phyloP scores from a whole-genome alignment of 352 stramenopile genomes.

The Phytophthora pistaciae region DNA sequence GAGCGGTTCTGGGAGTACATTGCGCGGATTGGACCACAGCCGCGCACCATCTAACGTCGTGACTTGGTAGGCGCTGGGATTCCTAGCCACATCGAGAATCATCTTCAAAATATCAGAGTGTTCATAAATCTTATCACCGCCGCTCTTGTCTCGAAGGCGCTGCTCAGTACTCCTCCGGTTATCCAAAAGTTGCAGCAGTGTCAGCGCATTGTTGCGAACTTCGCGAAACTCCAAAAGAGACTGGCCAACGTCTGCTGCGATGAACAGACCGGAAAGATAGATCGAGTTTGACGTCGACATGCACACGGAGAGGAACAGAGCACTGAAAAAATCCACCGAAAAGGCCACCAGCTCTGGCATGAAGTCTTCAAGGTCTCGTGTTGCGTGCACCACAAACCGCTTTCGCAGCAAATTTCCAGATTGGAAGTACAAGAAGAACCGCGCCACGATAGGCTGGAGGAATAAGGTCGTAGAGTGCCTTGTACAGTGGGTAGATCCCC shows the following conservation, averaged over 20 bases:
- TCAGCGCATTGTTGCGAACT: conserved; percentile 17
- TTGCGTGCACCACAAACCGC: conserved; percentile 14
- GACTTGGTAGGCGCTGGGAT: conserved; percentile 16
- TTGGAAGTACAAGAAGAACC: conserved; percentile 13
- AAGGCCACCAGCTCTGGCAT: conserved; percentile 27
- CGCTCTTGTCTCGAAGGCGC: conserved; percentile 2
- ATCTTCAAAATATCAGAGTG: not conserved
- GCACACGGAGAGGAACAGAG: conserved; percentile 30
- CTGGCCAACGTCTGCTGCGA: conserved; percentile 15
- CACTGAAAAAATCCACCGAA: conserved; percentile 30
- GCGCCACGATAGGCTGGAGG: conserved; percentile 7
- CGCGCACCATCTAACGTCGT: conserved; percentile 2
- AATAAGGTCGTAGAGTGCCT: conserved; percentile 26
- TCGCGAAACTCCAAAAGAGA: conserved; percentile 23
- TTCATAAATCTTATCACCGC: not conserved
- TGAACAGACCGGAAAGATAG: conserved; percentile 21
- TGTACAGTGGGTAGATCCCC: conserved; percentile 30
- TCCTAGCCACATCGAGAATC: conserved; percentile 16
- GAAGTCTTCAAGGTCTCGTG: conserved; percentile 25
- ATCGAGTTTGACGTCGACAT: conserved; percentile 24
- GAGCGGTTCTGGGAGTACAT: conserved; percentile 14
- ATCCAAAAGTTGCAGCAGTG: conserved; percentile 8
- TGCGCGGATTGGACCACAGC: conserved; percentile 18
- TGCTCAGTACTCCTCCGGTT: not conserved
- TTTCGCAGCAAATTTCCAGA: conserved; percentile 33